A percentile compares a stretch with the other conserved stretches of the same genome.
Conservation (phyloP, 2,329 filamentous ascomycete species). For the Diplodia scrobiculata region DNA sequence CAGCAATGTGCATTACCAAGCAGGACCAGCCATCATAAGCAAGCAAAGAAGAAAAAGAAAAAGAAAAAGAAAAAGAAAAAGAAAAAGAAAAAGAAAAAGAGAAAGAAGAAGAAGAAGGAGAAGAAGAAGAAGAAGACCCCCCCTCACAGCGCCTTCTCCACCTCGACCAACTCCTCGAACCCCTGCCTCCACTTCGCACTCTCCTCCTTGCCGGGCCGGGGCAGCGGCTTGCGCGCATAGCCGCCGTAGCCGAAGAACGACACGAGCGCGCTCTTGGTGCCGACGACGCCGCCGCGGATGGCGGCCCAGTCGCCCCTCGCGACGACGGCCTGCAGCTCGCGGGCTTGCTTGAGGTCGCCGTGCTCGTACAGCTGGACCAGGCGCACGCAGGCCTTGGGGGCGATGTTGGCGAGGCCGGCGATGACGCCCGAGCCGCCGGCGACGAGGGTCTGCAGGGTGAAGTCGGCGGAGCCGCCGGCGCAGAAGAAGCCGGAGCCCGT, state of each 20-base stretch:
- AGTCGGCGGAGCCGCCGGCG: slow-evolving; percentile 73
- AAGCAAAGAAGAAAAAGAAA: too few species aligned
- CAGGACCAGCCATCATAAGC: neutral
- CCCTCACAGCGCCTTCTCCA: slow-evolving; percentile 42
- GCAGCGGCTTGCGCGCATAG: slow-evolving; percentile 60
- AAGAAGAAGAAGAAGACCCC: neutral
- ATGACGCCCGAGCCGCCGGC: slow-evolving; percentile 73
- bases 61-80: too few species aligned
- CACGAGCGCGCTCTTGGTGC: slow-evolving; percentile 67
- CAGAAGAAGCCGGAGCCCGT: slow-evolving; percentile 65
- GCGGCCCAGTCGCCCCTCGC: slow-evolving; percentile 69
- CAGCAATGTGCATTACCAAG: too few species aligned
- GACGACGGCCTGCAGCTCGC: slow-evolving; percentile 65
- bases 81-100: too few species aligned
- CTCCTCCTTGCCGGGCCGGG: slow-evolving; percentile 52
- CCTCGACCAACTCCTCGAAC: slow-evolving; percentile 50
- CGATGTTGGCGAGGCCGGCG: slow-evolving; percentile 70
- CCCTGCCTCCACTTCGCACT: slow-evolving; percentile 46
- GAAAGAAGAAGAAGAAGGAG: too few species aligned
- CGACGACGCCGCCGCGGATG: slow-evolving; percentile 68
- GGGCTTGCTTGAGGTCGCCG: slow-evolving; percentile 64
- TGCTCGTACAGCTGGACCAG: slow-evolving; percentile 62
- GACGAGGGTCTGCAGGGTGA: slow-evolving; percentile 69
- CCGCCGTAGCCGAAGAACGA: slow-evolving; percentile 67
- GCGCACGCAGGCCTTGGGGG: slow-evolving; percentile 66